Percentiles rank a stretch among this genome's conserved stretches.
phyloP scores from a whole-genome alignment of 2,329 filamentous ascomycete species.

The Hymenoscyphus albidus region DNA sequence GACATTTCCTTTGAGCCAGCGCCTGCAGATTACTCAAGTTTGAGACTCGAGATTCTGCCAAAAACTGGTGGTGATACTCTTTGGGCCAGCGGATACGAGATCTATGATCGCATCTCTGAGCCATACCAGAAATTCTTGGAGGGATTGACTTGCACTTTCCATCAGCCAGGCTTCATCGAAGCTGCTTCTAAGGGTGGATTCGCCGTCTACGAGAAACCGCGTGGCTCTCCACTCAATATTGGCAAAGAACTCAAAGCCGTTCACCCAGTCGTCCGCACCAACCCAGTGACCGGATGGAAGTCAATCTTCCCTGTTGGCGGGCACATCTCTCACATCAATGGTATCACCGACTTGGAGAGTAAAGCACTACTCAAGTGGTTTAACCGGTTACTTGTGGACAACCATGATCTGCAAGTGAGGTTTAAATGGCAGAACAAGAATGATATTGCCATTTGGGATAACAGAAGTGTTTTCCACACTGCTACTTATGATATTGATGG shows the following conservation, averaged over 20 bases:
- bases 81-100: constrained; percentile 64
- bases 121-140: constrained; percentile 57
- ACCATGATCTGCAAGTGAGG: constrained; percentile 52
- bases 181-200: constrained; percentile 44
- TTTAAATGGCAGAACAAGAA: constrained; percentile 33
- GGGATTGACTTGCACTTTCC: constrained; percentile 52
- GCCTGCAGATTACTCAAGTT: constrained; percentile 56
- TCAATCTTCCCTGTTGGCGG: constrained; percentile 49
- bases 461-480: constrained; percentile 50
- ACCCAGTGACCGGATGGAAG: constrained; percentile 46
- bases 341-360: constrained; percentile 46
- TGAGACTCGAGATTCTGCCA: constrained; percentile 16
- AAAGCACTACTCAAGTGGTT: constrained; percentile 50
- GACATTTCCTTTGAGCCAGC: constrained; percentile 63
- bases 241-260: constrained; percentile 46
- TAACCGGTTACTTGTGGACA: constrained; percentile 46
- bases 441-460: constrained; percentile 52
- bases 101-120: constrained; percentile 59
- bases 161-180: constrained; percentile 47
- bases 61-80: constrained; percentile 46
- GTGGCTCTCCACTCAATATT: constrained; percentile 49
- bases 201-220: constrained; percentile 42
- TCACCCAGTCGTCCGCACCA: constrained; percentile 53
- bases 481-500: constrained; percentile 50
- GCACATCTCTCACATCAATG: constrained; percentile 50